Base-by-base conservation (phyloP, 73 alveolate species). In the Paramecium biaurelia region DNA sequence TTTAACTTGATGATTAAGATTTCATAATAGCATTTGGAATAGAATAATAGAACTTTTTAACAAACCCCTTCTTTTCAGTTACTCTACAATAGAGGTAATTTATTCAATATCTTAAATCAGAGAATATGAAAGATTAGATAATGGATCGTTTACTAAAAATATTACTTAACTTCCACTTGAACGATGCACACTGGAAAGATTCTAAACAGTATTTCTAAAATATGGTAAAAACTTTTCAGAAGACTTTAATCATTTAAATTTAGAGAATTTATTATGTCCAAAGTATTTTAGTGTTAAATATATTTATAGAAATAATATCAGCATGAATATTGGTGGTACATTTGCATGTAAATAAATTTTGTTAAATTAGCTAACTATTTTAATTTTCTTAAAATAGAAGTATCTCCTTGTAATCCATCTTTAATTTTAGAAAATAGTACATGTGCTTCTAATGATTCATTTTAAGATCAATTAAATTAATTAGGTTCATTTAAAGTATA, bases 121-220 rank as follows among this genome's bases (percentile, higher is more conserved):
- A 34, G 57, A 74, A 74, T 74, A 74, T 38, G 32, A 32, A 21
- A 28, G 58, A 74, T 35, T 23, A 9, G 87, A 28, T 4, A 74
- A 74, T 12, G 87, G 87, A 7, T 28, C 87, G 10, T 12, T 74
- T 15, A 2, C 9, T 4, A 74, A 74, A 41, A 74, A 74, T 37
- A 12, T 37, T 6, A 74, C 87, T 30, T 74, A 37, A 28, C 59
- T 74, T 12, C 59, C 57, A 4, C 35, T 74, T 21, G 45, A 21
- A n/a, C 87, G 68, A 15, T 74, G 87, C 87, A 74, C 87, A 74
- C 87, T 32, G 35, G 87, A 74, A n/a, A 32, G 56, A 37, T 74
- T 74, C 45, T 20, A 74, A 41, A 24, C 23, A 3, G 57, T 74
- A 15, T 74, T 74, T 26, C 21, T 4, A 37, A 74, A 74, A 18